These are phyloP conservation scores for Miscanthus lutarioriparius DNA, from an alignment of 176 grass and related monocot genomes.

Conservation along the genomic window DNA sequence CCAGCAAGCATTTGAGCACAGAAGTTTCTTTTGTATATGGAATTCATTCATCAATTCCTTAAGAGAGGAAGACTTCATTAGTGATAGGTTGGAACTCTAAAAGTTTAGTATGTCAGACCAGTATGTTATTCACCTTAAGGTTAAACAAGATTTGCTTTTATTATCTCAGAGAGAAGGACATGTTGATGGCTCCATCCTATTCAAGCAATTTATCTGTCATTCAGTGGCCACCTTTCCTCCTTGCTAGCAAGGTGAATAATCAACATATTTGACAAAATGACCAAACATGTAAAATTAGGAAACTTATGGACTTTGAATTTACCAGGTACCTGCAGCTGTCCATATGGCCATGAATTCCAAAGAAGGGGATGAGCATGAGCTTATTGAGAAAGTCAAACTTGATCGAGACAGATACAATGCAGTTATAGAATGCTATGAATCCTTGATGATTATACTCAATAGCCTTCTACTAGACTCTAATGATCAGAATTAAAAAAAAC, in stretches of 20 bases:
- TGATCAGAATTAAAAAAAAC: conserved; percentile 47
- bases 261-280: conserved; percentile 12
- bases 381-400: conserved; percentile 59
- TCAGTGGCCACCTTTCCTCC: conserved; percentile 73
- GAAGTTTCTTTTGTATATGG: conserved; percentile 70
- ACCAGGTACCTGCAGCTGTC: conserved; percentile 67
- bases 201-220: conserved; percentile 50
- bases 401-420: conserved; percentile 64
- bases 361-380: conserved; percentile 54
- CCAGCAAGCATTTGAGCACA: conserved; percentile 45
- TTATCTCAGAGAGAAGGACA: conserved; percentile 61
- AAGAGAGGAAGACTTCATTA: conserved; percentile 72
- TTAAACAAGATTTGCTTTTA: conserved; percentile 17
- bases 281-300: not conserved
- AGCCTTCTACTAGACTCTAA: conserved; percentile 46
- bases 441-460: conserved; percentile 51
- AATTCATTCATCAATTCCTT: conserved; percentile 73
- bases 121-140: conserved; percentile 5
- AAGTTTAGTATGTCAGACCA: not conserved
- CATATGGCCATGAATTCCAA: conserved; percentile 77
- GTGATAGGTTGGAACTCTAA: conserved; percentile 45
- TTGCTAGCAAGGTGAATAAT: conserved; percentile 63
- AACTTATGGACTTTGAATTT: conserved; percentile 32
- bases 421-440: conserved; percentile 69
- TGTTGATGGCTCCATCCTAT: conserved; percentile 69